Evolutionary conservation across 2,329 filamentous ascomycete genomes (phyloP).

Genomic region (Colletotrichum costaricense): DNA sequence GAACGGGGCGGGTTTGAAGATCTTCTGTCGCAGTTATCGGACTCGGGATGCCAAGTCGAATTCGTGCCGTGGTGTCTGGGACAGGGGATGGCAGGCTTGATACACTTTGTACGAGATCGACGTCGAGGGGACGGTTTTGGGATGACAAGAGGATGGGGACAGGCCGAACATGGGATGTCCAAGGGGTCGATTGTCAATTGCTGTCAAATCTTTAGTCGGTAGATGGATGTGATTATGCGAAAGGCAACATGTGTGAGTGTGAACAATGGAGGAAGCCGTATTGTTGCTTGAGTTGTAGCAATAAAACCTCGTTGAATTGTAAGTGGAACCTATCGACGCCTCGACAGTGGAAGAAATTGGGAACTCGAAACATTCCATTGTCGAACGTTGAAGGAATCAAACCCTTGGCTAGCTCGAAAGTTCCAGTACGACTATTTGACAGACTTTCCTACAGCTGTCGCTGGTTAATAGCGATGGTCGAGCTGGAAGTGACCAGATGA

Average conservation of each 20-base stretch:
- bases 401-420: neutral
- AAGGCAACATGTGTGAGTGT: neutral
- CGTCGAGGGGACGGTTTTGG: slow-evolving; percentile 23
- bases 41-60: neutral
- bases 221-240: neutral
- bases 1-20: neutral
- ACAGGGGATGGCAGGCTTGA: slow-evolving; percentile 3
- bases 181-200: neutral
- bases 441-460: neutral
- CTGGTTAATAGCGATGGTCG: neutral
- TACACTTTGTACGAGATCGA: slow-evolving; percentile 28
- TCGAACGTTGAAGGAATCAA: neutral
- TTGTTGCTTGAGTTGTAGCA: neutral
- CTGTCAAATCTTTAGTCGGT: neutral
- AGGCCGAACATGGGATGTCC: neutral
- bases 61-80: neutral
- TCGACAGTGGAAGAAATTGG: neutral
- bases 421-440: neutral
- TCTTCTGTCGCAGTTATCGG: neutral
- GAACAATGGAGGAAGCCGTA: neutral
- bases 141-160: slow-evolving; percentile 6
- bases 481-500: neutral
- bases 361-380: neutral
- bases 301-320: neutral
- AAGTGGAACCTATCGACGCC: neutral